Percentiles rank a stretch among this genome's conserved stretches.
These are phyloP conservation scores for Fusarium coffeatum DNA, from an alignment of 2,329 filamentous ascomycete species.

Conservation along the genomic window DNA sequence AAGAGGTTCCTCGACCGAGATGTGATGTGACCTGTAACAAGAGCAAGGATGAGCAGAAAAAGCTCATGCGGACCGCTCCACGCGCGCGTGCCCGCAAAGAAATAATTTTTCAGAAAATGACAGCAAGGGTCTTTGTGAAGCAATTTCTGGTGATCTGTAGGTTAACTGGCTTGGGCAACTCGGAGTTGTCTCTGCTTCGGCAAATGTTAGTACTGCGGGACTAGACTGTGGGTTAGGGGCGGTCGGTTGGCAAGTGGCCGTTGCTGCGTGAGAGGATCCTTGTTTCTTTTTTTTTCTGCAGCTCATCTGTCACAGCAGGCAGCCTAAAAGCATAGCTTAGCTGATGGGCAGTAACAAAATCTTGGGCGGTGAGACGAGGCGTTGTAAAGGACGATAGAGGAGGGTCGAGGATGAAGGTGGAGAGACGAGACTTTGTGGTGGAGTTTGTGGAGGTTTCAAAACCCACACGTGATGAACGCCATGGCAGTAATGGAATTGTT, in stretches of 20 bases:
- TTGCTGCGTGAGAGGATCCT: slow-evolving; percentile 5
- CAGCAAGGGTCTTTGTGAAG: slow-evolving; percentile 9
- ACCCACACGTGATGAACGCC: slow-evolving; percentile 36
- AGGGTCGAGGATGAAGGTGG: not conserved
- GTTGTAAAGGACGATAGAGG: not conserved
- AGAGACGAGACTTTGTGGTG: not conserved
- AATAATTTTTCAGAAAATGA: not conserved
- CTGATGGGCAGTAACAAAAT: not conserved
- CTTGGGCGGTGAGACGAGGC: slow-evolving; percentile 31
- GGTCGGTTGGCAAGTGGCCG: slow-evolving; percentile 3
- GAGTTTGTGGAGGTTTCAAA: slow-evolving; percentile 20
- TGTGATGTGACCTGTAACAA: slow-evolving; percentile 43
- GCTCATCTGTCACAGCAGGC: slow-evolving; percentile 12
- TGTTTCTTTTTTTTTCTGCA: slow-evolving; percentile 19
- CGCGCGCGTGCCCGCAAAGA: slow-evolving; percentile 31
- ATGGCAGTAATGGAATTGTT: not conserved
- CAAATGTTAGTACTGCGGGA: slow-evolving; percentile 21
- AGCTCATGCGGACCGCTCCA: slow-evolving; percentile 45
- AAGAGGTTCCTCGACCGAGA: slow-evolving; percentile 23
- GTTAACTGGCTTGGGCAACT: slow-evolving; percentile 1
- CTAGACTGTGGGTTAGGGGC: slow-evolving; percentile 27
- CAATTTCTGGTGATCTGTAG: not conserved
- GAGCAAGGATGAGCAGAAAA: slow-evolving; percentile 24
- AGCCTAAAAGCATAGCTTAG: not conserved
- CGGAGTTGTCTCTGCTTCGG: not conserved